phyloP scores from a whole-genome alignment of 2,329 filamentous ascomycete species.

The Raffaelea albimanens region DNA sequence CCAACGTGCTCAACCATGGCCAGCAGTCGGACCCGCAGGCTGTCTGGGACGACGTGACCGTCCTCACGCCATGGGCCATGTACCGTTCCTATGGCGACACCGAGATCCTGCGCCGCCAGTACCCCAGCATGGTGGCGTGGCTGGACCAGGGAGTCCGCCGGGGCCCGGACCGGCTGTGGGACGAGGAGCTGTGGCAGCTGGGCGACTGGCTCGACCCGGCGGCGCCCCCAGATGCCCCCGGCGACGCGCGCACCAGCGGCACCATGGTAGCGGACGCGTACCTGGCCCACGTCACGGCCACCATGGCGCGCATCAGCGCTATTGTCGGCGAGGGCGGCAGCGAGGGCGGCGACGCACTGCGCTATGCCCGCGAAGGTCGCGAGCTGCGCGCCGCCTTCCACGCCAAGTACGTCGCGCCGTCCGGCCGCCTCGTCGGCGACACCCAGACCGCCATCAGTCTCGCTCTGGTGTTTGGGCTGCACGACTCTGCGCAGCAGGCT shows the following conservation, averaged over 20 bases:
- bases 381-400: conserved; percentile 16
- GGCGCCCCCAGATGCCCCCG: conserved; percentile 24
- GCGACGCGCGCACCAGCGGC: conserved; percentile 21
- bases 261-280: conserved; percentile 28
- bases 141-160: conserved; percentile 14
- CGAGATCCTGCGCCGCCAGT: conserved; percentile 19
- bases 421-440: conserved; percentile 15
- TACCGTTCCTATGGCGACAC: conserved; percentile 19
- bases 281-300: conserved; percentile 23
- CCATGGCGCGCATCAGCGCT: conserved; percentile 17
- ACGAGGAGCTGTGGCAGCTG: conserved; percentile 21
- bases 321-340: conserved; percentile 13
- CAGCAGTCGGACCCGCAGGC: neutral
- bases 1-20: conserved; percentile 6
- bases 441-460: conserved; percentile 21
- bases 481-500: neutral
- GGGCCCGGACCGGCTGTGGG: conserved; percentile 23
- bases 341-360: conserved; percentile 8
- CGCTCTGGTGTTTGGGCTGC: conserved; percentile 18
- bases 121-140: conserved; percentile 20
- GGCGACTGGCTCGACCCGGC: conserved; percentile 32
- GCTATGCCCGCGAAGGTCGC: conserved; percentile 14
- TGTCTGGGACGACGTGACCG: conserved; percentile 20
- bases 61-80: conserved; percentile 21
- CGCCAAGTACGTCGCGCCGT: conserved; percentile 16